A percentile compares a stretch with the other conserved stretches of the same genome.
phyloP scores from a whole-genome alignment of 805 yeast genomes.

The Lachancea thermotolerans region DNA sequence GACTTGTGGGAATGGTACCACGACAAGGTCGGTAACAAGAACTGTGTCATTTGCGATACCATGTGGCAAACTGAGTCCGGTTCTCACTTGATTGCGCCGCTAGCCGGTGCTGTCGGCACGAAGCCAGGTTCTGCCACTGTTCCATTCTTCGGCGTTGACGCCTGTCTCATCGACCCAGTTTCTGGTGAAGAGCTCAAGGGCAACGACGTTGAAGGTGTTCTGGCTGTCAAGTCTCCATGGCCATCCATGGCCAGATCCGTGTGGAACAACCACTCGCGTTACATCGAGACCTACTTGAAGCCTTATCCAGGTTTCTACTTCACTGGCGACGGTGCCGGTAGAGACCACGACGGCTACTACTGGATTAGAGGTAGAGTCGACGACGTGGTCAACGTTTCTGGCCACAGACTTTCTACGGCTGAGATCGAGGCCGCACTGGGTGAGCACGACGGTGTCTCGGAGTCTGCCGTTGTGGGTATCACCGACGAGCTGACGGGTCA shows the following conservation, averaged over 20 bases:
- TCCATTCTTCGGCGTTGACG: constrained; percentile 93
- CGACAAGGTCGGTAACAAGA: constrained; percentile 81
- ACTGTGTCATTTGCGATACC: constrained; percentile 90
- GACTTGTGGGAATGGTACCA: constrained; percentile 99
- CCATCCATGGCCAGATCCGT: constrained; percentile 98
- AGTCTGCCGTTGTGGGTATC: constrained; percentile 95
- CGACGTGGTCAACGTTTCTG: constrained; percentile 96
- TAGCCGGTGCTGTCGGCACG: constrained; percentile 91
- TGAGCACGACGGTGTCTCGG: constrained; percentile 75
- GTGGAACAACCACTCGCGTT: constrained; percentile 80
- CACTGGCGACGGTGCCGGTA: constrained; percentile 98
- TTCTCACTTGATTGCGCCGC: constrained; percentile 86
- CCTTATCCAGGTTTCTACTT: constrained; percentile 93
- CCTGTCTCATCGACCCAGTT: constrained; percentile 89
- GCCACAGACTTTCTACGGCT: constrained; percentile 96
- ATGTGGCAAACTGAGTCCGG: constrained; percentile 99
- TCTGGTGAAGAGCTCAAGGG: constrained; percentile 78
- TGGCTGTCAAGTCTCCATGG: constrained; percentile 88
- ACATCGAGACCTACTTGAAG: constrained; percentile 82
- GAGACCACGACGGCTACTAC: constrained; percentile 92
- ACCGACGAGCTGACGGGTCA: constrained; percentile 95
- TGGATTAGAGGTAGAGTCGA: constrained; percentile 99
- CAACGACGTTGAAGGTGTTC: constrained; percentile 92
- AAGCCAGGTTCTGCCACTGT: constrained; percentile 97
- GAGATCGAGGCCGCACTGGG: constrained; percentile 91